Percentiles rank a stretch among this genome's conserved stretches.
These are phyloP conservation scores for Pterula multifida DNA, from an alignment of 1,284 basidiomycete genomes.

Conservation along the genomic window DNA sequence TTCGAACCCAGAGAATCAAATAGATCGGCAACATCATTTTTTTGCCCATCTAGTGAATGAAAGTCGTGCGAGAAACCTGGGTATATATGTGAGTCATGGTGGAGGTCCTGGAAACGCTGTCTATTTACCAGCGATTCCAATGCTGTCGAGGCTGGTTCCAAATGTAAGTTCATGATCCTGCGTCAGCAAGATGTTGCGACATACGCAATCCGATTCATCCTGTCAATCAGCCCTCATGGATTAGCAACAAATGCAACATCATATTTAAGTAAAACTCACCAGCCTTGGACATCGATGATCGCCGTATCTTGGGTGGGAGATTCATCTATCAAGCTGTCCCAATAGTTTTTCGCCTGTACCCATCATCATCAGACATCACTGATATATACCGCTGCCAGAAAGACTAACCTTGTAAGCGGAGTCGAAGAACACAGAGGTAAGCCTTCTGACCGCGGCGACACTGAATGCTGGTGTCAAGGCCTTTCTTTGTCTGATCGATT, in stretches of 20 bases:
- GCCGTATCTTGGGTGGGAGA: conserved; percentile 16
- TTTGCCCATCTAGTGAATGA: not conserved
- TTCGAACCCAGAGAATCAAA: not conserved
- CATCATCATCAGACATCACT: too few relatives aligned
- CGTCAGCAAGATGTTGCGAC: conserved; percentile 9
- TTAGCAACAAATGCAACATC: too few relatives aligned
- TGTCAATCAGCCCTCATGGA: too few relatives aligned
- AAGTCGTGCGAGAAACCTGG: conserved; percentile 2
- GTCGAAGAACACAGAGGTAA: conserved; percentile 28
- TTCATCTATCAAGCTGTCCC: conserved; percentile 36
- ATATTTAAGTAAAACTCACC: too few relatives aligned
- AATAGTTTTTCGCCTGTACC: conserved; percentile 34
- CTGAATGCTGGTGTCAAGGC: conserved; percentile 28
- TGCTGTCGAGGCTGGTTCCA: conserved; percentile 34
- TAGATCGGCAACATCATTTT: not conserved
- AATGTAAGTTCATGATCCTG: not conserved
- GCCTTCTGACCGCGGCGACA: conserved; percentile 23
- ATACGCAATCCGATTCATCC: conserved; percentile 40
- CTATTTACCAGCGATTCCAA: conserved; percentile 38
- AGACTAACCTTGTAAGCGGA: conserved; percentile 33
- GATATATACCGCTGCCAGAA: not conserved
- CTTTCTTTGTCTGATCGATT: conserved; percentile 26
- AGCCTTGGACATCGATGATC: conserved; percentile 43
- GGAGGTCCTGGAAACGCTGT: conserved; percentile 14
- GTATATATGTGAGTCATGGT: conserved; percentile 10